Percentiles rank a stretch among this genome's conserved stretches.
Evolutionary conservation across 352 stramenopile genomes (phyloP).

Genomic region (Lagenidium giganteum): DNA sequence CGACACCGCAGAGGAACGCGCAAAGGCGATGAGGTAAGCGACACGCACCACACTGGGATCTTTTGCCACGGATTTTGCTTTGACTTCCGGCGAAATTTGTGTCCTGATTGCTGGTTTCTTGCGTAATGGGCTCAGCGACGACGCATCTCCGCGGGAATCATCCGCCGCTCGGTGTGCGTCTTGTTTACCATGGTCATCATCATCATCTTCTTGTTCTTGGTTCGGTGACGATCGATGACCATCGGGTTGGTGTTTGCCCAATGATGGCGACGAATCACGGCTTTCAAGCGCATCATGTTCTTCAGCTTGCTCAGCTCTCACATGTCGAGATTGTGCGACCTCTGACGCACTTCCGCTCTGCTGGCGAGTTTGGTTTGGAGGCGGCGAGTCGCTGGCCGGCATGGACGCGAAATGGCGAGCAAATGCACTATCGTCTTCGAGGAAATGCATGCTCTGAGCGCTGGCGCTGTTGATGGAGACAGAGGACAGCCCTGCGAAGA

Average conservation of each 20-base stretch:
- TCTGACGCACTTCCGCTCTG: neutral
- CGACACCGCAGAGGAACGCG: too few species aligned
- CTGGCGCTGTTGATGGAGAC: conserved; percentile 52
- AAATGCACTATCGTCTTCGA: conserved; percentile 44
- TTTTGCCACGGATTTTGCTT: too few species aligned
- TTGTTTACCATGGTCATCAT: conserved; percentile 5
- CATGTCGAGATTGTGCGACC: conserved; percentile 4
- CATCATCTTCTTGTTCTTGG: conserved; percentile 17
- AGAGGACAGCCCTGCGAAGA: conserved; percentile 70
- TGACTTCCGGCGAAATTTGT: too few species aligned
- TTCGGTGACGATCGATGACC: conserved; percentile 3
- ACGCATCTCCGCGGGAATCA: too few species aligned
- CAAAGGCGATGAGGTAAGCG: too few species aligned
- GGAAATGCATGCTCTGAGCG: conserved; percentile 49
- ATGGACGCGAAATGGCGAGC: conserved; percentile 40
- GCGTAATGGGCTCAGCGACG: too few species aligned
- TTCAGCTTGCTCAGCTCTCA: too few species aligned
- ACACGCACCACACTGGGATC: too few species aligned
- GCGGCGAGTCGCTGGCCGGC: conserved; percentile 24
- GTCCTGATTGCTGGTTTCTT: too few species aligned
- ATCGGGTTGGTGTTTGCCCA: neutral
- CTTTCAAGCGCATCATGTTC: too few species aligned
- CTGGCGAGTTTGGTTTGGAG: conserved; percentile 1
- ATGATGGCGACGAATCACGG: neutral
- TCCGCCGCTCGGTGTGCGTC: too few species aligned